Conservation (phyloP, 257 asterid genomes). For the Fraxinus quadrangulata region DNA sequence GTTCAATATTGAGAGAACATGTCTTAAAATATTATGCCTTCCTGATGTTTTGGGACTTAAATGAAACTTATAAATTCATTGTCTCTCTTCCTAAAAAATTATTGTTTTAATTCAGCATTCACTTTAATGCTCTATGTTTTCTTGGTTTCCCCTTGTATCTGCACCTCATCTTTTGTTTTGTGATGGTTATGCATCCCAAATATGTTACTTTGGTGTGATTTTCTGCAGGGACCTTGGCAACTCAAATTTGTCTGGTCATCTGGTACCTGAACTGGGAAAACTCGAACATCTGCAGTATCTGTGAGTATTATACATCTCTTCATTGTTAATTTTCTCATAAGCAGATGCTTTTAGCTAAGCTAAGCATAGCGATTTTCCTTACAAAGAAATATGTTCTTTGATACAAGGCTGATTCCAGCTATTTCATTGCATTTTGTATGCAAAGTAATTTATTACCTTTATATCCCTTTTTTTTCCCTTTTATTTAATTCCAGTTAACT, state of each 20-base stretch:
- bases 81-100: neutral
- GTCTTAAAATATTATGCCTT: neutral
- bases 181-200: neutral
- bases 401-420: neutral
- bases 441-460: constrained; percentile 8
- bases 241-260: constrained; percentile 40
- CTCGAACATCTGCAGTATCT: constrained; percentile 39
- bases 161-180: neutral
- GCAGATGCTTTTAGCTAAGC: constrained; percentile 5
- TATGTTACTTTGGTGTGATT: neutral
- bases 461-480: neutral
- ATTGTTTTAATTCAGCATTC: neutral
- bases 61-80: neutral
- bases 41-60: neutral
- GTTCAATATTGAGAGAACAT: neutral
- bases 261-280: constrained; percentile 45
- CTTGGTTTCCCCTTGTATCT: neutral
- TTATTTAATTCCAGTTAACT: neutral
- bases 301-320: constrained; percentile 44
- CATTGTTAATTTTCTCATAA: neutral
- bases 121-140: neutral
- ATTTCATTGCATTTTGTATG: neutral
- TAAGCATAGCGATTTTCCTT: neutral
- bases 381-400: constrained; percentile 3
- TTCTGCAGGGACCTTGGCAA: constrained; percentile 41